phyloP scores from a whole-genome alignment of 805 yeast species.

The Sungouiella thailandica region DNA sequence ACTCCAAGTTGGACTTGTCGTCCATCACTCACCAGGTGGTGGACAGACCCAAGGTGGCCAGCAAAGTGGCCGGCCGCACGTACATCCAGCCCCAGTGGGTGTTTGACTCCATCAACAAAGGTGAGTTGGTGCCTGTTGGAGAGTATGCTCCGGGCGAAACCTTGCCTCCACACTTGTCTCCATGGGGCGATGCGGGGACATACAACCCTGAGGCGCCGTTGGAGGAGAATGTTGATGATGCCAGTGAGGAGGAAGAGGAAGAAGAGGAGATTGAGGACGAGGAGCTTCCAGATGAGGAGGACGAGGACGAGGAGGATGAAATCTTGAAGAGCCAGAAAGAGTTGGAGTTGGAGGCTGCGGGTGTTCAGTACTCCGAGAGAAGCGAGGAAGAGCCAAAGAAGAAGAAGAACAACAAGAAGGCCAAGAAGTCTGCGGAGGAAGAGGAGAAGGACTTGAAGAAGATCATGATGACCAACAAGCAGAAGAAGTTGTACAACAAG shows the following conservation, averaged over 20 bases:
- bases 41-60: slow-evolving; percentile 79
- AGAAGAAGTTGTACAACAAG: slow-evolving; percentile 88
- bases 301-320: slow-evolving; percentile 46
- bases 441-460: slow-evolving; percentile 89
- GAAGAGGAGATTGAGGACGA: slow-evolving; percentile 48
- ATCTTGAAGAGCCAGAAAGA: slow-evolving; percentile 81
- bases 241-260: slow-evolving; percentile 32
- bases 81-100: slow-evolving; percentile 98
- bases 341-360: slow-evolving; percentile 72
- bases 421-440: slow-evolving; percentile 21
- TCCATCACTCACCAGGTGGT: slow-evolving; percentile 87
- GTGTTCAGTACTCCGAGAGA: slow-evolving; percentile 68
- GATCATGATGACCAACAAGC: slow-evolving; percentile 98
- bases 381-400: slow-evolving; percentile 16
- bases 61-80: slow-evolving; percentile 84
- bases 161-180: slow-evolving; percentile 94
- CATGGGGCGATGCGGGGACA: slow-evolving; percentile 96
- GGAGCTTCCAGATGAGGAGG: slow-evolving; percentile 36
- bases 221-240: slow-evolving; percentile 38
- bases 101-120: slow-evolving; percentile 83
- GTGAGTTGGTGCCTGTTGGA: slow-evolving; percentile 67
- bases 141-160: slow-evolving; percentile 91
- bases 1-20: slow-evolving; percentile 51
- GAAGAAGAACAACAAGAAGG: slow-evolving; percentile 23
- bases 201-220: slow-evolving; percentile 72